phyloP scores from a whole-genome alignment of 2,329 filamentous ascomycete species.

The Ascochyta clinopodiicola region DNA sequence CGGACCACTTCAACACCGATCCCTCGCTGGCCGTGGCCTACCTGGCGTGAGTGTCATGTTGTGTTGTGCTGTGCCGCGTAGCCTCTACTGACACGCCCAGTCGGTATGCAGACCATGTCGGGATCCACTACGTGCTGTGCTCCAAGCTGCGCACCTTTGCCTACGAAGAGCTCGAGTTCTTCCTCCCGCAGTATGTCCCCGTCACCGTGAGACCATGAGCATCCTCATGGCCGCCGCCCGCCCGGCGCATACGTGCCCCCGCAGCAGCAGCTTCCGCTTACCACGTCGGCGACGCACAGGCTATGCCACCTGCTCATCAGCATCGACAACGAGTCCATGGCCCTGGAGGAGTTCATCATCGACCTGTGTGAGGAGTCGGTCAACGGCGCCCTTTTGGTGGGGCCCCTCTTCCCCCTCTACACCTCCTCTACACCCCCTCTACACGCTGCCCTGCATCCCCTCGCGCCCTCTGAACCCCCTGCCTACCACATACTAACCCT shows the following conservation, averaged over 20 bases:
- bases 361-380: conserved; percentile 88
- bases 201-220: conserved; percentile 17
- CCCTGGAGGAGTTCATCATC: conserved; percentile 84
- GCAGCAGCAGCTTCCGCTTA: conserved; percentile 49
- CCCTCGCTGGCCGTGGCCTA: conserved; percentile 88
- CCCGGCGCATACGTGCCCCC: conserved; percentile 12
- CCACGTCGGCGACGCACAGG: conserved; percentile 26
- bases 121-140: conserved; percentile 88
- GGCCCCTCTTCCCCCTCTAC: conserved; percentile 50
- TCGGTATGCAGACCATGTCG: conserved; percentile 87
- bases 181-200: conserved; percentile 67
- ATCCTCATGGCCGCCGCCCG: neutral
- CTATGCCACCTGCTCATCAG: conserved; percentile 88
- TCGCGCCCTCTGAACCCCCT: neutral
- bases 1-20: conserved; percentile 91
- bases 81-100: conserved; percentile 54
- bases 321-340: conserved; percentile 90
- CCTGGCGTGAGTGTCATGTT: conserved; percentile 71
- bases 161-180: conserved; percentile 93
- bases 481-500: neutral
- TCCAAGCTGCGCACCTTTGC: conserved; percentile 87
- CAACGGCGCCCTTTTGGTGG: conserved; percentile 79
- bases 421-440: conserved; percentile 51
- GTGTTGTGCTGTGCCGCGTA: neutral
- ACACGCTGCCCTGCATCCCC: neutral